Conservation (phyloP, 371 early-diverging fungal species). For the Conidiobolus incongruus region DNA sequence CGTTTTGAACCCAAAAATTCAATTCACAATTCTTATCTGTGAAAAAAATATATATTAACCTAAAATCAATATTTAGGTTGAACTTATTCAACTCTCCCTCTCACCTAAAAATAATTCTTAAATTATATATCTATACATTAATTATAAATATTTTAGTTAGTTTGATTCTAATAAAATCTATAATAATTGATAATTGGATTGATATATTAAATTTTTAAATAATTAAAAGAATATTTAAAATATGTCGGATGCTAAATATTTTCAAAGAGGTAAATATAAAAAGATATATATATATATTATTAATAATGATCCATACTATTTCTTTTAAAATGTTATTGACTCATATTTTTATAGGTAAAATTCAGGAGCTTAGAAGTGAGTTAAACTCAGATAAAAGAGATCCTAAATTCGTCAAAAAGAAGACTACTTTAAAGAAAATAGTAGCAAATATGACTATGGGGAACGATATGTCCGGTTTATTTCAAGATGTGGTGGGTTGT, state of each 20-base stretch:
- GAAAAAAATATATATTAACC: no score
- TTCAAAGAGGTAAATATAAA: constrained; percentile 45
- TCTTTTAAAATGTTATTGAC: background rate
- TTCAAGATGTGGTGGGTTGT: constrained; percentile 29
- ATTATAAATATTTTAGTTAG: no score
- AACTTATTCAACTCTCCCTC: no score
- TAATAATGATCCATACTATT: background rate
- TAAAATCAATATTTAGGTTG: no score
- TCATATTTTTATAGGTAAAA: constrained; percentile 44
- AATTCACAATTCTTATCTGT: no score
- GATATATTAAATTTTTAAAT: background rate
- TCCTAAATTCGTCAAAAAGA: constrained; percentile 63
- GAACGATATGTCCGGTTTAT: constrained; percentile 62
- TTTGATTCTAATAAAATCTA: no score
- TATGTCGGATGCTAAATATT: constrained; percentile 62
- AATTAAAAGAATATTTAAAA: background rate
- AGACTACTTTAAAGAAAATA: constrained; percentile 61
- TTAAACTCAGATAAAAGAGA: constrained; percentile 79
- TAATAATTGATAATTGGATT: background rate
- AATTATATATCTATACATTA: no score
- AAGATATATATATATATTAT: background rate
- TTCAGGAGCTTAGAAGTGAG: constrained; percentile 83
- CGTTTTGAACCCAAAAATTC: no score
- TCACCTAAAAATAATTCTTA: no score
- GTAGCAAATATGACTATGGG: constrained; percentile 57